Percentiles rank a stretch among this genome's conserved stretches.
Conservation (phyloP, 441 rosid genomes). For the Populus trichocarpa region DNA sequence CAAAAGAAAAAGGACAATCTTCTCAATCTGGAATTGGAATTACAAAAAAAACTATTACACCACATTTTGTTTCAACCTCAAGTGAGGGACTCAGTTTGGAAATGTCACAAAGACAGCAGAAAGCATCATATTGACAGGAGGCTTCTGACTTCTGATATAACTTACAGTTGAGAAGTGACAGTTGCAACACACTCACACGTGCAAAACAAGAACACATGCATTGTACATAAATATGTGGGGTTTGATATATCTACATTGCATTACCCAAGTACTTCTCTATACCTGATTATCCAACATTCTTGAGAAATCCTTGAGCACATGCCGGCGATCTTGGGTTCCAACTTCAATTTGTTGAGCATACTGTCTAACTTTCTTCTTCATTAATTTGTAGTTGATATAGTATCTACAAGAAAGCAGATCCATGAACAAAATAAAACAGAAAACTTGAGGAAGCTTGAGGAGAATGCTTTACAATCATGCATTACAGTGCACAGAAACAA, state of each 20-base stretch:
- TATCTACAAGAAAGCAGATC: slow-evolving; percentile 43
- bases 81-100: background rate
- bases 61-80: background rate
- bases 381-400: slow-evolving; percentile 90
- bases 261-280: background rate
- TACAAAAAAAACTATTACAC: background rate
- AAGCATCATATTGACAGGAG: background rate
- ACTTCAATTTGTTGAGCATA: slow-evolving; percentile 79
- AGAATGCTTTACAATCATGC: background rate
- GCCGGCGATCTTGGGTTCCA: slow-evolving; percentile 70
- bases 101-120: background rate
- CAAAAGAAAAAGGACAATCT: slow-evolving; percentile 84
- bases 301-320: slow-evolving; percentile 98
- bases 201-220: background rate
- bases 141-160: background rate
- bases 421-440: background rate
- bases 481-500: background rate
- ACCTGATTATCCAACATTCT: slow-evolving; percentile 94
- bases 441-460: slow-evolving; percentile 1
- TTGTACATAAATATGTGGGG: background rate
- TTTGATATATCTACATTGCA: background rate
- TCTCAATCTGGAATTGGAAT: slow-evolving; percentile 71
- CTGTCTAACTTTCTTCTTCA: slow-evolving; percentile 91
- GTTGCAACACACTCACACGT: background rate
- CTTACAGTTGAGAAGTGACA: background rate